A percentile compares a stretch with the other conserved stretches of the same genome.
phyloP scores from a whole-genome alignment of 495 filamentous ascomycete genomes.

The Bathelium albidoporum region DNA sequence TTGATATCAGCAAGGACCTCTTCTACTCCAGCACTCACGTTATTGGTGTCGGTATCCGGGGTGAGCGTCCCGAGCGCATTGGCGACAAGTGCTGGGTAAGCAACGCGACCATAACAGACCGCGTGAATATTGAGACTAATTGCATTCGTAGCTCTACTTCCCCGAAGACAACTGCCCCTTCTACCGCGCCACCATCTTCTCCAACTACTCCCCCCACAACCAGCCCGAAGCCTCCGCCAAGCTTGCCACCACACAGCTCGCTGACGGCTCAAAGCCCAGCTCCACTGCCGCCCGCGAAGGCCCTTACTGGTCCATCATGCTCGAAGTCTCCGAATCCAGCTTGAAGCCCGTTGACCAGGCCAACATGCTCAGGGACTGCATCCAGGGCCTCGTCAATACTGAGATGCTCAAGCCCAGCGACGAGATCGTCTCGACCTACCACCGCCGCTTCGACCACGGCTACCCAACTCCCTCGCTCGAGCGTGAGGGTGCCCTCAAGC shows the following conservation, averaged over 20 bases:
- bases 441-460: constrained; percentile 97
- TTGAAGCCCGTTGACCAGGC: constrained; percentile 86
- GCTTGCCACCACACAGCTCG: constrained; percentile 76
- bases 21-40: constrained; percentile 98
- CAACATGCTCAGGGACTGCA: constrained; percentile 76
- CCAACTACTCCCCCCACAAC: constrained; percentile 99
- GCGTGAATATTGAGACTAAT: background rate
- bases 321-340: constrained; percentile 92
- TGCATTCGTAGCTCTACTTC: constrained; percentile 71
- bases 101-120: background rate
- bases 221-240: constrained; percentile 74
- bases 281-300: constrained; percentile 62
- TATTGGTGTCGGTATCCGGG: constrained; percentile 90
- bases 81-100: constrained; percentile 98
- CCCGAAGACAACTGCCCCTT: constrained; percentile 98
- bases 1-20: constrained; percentile 76
- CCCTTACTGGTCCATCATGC: constrained; percentile 99
- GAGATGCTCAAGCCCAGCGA: constrained; percentile 82
- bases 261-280: constrained; percentile 68
- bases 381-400: constrained; percentile 94
- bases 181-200: constrained; percentile 99
- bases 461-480: constrained; percentile 94
- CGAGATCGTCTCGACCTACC: constrained; percentile 97
- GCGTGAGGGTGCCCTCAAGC: constrained; percentile 85
- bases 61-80: constrained; percentile 85